Evolutionary conservation across 345 rosid species (phyloP).

Genomic region (Euphorbia tirucalli): DNA sequence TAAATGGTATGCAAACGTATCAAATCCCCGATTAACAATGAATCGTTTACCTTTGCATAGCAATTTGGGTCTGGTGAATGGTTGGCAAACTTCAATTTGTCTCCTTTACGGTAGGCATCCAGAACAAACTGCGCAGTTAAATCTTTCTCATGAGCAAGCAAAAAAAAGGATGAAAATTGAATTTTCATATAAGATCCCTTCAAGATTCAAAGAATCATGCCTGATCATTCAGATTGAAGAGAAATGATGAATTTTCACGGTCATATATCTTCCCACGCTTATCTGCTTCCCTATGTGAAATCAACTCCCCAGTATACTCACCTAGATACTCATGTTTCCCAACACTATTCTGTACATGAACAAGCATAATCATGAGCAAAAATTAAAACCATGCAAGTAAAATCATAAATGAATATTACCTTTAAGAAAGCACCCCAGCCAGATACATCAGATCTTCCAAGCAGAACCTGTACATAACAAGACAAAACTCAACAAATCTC

Average conservation of each 20-base stretch:
- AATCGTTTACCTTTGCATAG: conserved; percentile 78
- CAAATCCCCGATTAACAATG: not conserved
- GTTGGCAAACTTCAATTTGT: conserved; percentile 93
- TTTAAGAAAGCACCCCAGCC: conserved; percentile 99
- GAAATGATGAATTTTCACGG: conserved; percentile 96
- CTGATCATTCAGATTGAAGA: conserved; percentile 98
- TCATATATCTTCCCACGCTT: conserved; percentile 98
- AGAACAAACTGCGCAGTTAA: conserved; percentile 78
- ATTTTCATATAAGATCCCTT: not conserved
- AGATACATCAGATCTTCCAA: conserved; percentile 96
- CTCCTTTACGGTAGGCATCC: conserved; percentile 98
- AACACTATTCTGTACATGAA: conserved; percentile 70
- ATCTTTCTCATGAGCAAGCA: conserved; percentile 10
- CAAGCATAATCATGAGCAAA: conserved; percentile 16
- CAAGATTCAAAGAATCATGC: conserved; percentile 35
- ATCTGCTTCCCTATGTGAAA: conserved; percentile 97
- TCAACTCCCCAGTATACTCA: conserved; percentile 97
- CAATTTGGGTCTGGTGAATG: conserved; percentile 98
- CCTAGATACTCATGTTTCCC: conserved; percentile 96
- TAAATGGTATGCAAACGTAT: not conserved
- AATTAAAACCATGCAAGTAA: not conserved
- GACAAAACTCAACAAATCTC: conserved; percentile 1
- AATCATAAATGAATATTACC: conserved; percentile 41
- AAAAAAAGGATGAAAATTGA: not conserved
- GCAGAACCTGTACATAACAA: conserved; percentile 66